phyloP scores from a whole-genome alignment of 495 filamentous ascomycete genomes.

The Schizothecium vesticola region DNA sequence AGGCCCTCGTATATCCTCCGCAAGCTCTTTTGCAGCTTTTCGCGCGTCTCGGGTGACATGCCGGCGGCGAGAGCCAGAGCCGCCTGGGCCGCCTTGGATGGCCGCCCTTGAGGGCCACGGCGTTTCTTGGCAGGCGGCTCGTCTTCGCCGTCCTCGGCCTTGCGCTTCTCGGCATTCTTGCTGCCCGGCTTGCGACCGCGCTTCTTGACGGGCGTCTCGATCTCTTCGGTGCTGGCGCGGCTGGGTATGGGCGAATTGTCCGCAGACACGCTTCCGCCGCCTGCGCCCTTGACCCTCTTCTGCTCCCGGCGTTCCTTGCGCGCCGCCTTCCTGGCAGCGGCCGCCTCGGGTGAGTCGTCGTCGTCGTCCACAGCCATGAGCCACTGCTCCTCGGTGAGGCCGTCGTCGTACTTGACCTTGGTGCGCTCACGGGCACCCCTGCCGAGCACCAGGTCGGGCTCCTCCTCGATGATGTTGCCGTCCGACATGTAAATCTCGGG shows the following conservation, averaged over 20 bases:
- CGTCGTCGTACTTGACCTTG: constrained; percentile 91
- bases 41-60: constrained; percentile 46
- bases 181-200: constrained; percentile 73
- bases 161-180: constrained; percentile 68
- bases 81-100: constrained; percentile 46
- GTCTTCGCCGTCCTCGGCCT: constrained; percentile 76
- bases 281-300: constrained; percentile 61
- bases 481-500: constrained; percentile 91
- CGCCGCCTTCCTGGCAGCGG: constrained; percentile 83
- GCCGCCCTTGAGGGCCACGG: constrained; percentile 55
- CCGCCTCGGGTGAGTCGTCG: constrained; percentile 88
- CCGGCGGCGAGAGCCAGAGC: constrained; percentile 25
- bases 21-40: constrained; percentile 66
- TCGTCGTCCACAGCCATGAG: constrained; percentile 87
- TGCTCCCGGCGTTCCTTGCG: constrained; percentile 70
- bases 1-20: constrained; percentile 69
- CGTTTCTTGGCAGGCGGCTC: constrained; percentile 78
- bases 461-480: constrained; percentile 76
- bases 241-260: constrained; percentile 73
- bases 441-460: constrained; percentile 68
- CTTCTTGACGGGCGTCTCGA: constrained; percentile 56
- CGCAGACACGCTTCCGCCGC: constrained; percentile 39
- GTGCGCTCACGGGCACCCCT: constrained; percentile 92
- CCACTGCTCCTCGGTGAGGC: constrained; percentile 98
- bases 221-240: constrained; percentile 70